Evolutionary conservation across 352 stramenopile genomes (phyloP), one percentile per base, ranked within the genome.

Genomic region (Aphanomyces euteiches): DNA sequence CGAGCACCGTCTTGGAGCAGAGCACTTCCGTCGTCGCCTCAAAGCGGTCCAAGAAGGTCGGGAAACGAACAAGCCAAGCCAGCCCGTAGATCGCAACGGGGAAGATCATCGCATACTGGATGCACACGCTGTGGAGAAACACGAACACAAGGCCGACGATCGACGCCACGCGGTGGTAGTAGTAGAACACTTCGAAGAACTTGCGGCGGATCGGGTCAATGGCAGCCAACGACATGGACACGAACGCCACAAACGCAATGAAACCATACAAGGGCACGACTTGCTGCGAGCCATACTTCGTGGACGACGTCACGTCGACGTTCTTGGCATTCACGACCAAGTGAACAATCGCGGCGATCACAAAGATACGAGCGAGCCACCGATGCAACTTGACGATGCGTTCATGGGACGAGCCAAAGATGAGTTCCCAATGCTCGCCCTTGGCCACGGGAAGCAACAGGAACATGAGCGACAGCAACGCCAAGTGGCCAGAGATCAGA

Each of bases 301-400:
- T 78, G 12, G 73, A 60, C 5, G 74, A 79, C 37, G 84, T 47
- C 4, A 7, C 43, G 34, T 73, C 69, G 5, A 79, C 78, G 10
- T 88, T 75, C 3, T 85, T 45, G 7, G 73, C 76, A 0, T 76
- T 81, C 54, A 82, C 57, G 5, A 90, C 66, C 38, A 91, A 60
- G 72, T 93, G 85, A 5, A 90, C 69, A 40, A 90, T 65, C 38
- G 83, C 75, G 5, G 80, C 79, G 15, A 90, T 53, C 13, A 77
- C 84, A 70, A 89, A 77, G 37, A 77, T 58, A 57, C 90, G 65
- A 5, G 84, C 86, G 28, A 93, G 75, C 86, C 86, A 93, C 66
- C 86, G 86, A 72, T 93, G 86, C 56, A 92, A 92, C 77, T 91
- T 92, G 75, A 92, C 69, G 34, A 93, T 90, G 17, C 85, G 85